Evolutionary conservation across 1,284 basidiomycete species (phyloP), one percentile per base, ranked within the genome.

Genomic region (Sporisorium graminicola): DNA sequence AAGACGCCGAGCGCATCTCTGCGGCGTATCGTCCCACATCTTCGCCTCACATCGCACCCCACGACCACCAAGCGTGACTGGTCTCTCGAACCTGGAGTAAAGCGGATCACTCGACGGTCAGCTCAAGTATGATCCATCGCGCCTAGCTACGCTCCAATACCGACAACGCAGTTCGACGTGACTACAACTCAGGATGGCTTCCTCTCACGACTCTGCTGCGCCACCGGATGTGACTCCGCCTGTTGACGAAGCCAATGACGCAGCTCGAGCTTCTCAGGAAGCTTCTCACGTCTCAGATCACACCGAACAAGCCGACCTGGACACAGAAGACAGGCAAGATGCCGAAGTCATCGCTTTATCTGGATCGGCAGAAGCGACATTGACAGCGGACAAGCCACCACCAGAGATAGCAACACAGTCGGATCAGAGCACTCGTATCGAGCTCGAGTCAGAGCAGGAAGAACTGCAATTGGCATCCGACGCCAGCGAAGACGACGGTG

Each of bases 401-500:
- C 12, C 50, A 37, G 20, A 29, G 35, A 12, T 22, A n/a, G 8
- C 46, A 14, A n/a, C 40, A 43, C 40, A 43, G n/a, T 20, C 47
- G 16, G 6, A 35, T 13, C 6, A 29, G 22, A 31, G 16, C 12
- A 12, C 37, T n/a, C 20, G 31, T 2, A 2, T n/a, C 16, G 10
- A 37, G 10, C n/a, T 10, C 42, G 22, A 46, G 6, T 20, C 56
- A 20, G 13, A 14, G 12, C 29, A 57, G 2, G 29, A 40, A 5
- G 35, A 47, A 27, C n/a, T 12, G 12, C 20, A 18, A 12, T 16
- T 22, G 7, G 42, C 55, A 16, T 46, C 56, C 20, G 44, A 62
- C 6, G 22, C 22, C 8, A 49, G 50, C 35, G 44, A 69, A 7
- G 22, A 72, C 8, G 56, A 58, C 18, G 69, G 63, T 29, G 69